These are phyloP conservation scores for Malus fusca DNA, from an alignment of 306 rosid species.

Conservation along the genomic window DNA sequence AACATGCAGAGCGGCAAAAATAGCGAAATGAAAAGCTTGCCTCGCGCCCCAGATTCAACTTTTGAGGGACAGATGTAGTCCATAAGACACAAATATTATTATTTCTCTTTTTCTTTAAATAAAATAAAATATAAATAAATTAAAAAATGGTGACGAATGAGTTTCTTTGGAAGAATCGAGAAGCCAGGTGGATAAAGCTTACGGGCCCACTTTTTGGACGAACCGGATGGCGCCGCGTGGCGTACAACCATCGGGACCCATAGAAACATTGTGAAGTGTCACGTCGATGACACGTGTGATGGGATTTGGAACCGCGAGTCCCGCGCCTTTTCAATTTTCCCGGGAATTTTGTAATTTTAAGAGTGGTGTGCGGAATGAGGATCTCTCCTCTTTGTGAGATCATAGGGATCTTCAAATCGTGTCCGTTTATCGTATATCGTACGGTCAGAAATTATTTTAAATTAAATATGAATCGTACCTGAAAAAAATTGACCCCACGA, in stretches of 20 bases:
- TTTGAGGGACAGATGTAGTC: slow-evolving; percentile 34
- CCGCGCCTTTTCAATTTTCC: not conserved
- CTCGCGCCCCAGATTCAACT: slow-evolving; percentile 74
- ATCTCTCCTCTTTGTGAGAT: no score
- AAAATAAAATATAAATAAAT: not conserved
- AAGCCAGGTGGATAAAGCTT: slow-evolving; percentile 49
- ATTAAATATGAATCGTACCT: no score
- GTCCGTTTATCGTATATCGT: no score
- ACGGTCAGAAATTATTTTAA: no score
- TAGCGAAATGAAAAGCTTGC: slow-evolving; percentile 46
- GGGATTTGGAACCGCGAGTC: not conserved
- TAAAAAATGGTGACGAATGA: slow-evolving; percentile 4
- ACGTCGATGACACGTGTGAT: slow-evolving; percentile 25
- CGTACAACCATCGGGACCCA: not conserved
- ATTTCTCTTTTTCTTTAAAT: not conserved
- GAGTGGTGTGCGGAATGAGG: not conserved
- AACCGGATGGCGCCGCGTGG: slow-evolving; percentile 29
- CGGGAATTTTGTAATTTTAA: not conserved
- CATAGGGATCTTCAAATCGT: fast-evolving
- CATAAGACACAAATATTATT: slow-evolving; percentile 12
- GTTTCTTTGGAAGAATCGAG: slow-evolving; percentile 46
- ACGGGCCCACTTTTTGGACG: slow-evolving; percentile 36
- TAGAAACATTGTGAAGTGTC: slow-evolving; percentile 9
- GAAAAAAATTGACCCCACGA: fast-evolving
- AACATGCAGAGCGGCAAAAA: slow-evolving; percentile 50